These are phyloP conservation scores for Waltergamsia citrina DNA, from an alignment of 2,329 filamentous ascomycete genomes.

Conservation along the genomic window DNA sequence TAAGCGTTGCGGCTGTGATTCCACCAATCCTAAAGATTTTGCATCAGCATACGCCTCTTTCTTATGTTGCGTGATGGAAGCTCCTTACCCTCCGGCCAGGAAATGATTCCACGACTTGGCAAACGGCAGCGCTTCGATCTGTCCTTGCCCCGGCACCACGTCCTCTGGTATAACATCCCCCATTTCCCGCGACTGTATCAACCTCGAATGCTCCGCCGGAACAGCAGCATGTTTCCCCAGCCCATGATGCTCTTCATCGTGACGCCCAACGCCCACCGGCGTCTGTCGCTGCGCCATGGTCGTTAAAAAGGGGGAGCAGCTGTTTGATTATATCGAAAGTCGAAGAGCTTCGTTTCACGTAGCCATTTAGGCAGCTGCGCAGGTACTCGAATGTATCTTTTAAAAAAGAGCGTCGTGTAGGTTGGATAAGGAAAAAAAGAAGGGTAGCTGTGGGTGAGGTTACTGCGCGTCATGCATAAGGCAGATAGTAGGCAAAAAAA, in stretches of 20 bases:
- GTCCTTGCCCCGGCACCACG: constrained; percentile 13
- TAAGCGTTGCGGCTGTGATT: constrained; percentile 88
- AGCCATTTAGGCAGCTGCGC: neutral
- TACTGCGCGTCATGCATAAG: neutral
- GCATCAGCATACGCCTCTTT: constrained; percentile 1
- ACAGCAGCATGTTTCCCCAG: constrained; percentile 18
- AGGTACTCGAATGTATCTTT: no score
- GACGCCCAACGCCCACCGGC: constrained; percentile 14
- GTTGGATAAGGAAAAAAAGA: no score
- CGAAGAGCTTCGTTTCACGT: neutral
- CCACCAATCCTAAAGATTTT: constrained; percentile 63
- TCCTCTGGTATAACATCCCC: constrained; percentile 43
- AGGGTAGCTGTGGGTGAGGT: neutral
- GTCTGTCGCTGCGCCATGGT: constrained; percentile 16
- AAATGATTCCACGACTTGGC: constrained; percentile 87
- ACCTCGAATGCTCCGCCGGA: constrained; percentile 23
- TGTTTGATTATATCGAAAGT: neutral
- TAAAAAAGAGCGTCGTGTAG: no score
- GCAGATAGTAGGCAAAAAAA: no score
- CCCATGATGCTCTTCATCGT: constrained; percentile 18
- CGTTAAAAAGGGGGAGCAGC: neutral
- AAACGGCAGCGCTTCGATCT: constrained; percentile 36
- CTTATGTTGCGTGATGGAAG: neutral
- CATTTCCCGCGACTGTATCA: constrained; percentile 52
- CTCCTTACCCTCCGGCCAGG: constrained; percentile 72